Percentiles rank a stretch among this genome's conserved stretches.
Conservation (phyloP, 2,329 filamentous ascomycete species). For the Aspergillus oerlinghausenensis region DNA sequence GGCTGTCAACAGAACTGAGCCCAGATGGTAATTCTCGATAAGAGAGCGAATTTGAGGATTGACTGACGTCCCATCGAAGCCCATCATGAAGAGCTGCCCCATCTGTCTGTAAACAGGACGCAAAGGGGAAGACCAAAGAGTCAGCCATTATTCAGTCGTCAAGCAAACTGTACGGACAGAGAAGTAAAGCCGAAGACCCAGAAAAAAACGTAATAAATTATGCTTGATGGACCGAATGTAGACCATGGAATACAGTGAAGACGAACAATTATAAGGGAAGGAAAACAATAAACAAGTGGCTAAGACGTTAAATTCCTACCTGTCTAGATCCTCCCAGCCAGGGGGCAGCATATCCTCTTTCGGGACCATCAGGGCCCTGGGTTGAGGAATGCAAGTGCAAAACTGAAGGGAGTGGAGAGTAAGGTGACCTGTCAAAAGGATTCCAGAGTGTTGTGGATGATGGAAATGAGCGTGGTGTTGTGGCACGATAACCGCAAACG, state of each 20-base stretch:
- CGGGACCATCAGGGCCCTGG: conserved; percentile 36
- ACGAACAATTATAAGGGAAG: conserved; percentile 34
- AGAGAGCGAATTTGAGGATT: conserved; percentile 59
- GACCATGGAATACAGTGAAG: background rate
- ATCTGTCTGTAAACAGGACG: conserved; percentile 63
- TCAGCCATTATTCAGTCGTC: conserved; percentile 24
- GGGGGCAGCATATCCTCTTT: conserved; percentile 39
- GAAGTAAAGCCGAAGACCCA: background rate
- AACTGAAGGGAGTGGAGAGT: conserved; percentile 2
- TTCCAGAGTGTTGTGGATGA: conserved; percentile 2
- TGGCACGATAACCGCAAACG: conserved; percentile 8
- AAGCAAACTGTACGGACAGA: background rate
- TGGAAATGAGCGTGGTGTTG: conserved; percentile 1
- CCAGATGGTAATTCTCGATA: conserved; percentile 69
- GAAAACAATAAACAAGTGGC: conserved; percentile 8
- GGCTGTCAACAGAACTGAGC: conserved; percentile 68
- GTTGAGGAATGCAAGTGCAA: conserved; percentile 28
- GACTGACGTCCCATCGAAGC: conserved; percentile 61
- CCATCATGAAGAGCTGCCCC: conserved; percentile 62
- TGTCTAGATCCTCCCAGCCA: conserved; percentile 39
- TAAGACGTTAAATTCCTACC: conserved; percentile 26
- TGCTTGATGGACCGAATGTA: background rate
- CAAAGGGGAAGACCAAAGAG: conserved; percentile 50
- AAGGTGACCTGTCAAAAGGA: background rate
- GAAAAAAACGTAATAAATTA: background rate